Conservation (phyloP, 352 stramenopile genomes). For the Globisporangium irregulare region DNA sequence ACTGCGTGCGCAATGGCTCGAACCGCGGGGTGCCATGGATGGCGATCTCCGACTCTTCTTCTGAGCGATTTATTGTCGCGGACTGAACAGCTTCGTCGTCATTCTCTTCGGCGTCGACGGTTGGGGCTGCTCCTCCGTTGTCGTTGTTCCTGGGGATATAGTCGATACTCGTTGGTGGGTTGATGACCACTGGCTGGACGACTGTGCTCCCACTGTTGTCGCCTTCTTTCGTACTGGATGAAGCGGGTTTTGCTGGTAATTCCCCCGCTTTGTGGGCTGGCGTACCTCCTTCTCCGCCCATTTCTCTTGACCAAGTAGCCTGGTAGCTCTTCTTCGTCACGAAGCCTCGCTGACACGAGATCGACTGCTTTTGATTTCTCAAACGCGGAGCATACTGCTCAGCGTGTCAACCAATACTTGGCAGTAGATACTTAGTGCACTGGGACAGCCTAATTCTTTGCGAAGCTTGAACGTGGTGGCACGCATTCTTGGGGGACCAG, state of each 20-base stretch:
- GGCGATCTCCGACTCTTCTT: background rate
- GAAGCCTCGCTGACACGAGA: background rate
- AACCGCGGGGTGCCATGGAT: constrained; percentile 27
- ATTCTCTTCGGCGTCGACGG: background rate
- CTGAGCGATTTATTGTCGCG: background rate
- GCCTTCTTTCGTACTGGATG: background rate
- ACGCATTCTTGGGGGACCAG: no score
- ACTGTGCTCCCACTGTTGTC: background rate
- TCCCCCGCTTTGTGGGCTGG: background rate
- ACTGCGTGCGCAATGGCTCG: constrained; percentile 50
- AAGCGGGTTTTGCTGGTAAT: background rate
- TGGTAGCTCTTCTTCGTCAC: background rate
- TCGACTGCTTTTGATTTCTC: background rate
- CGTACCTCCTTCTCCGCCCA: background rate
- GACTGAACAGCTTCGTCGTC: background rate
- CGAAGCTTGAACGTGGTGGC: no score
- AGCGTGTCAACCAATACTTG: background rate
- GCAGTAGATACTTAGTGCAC: background rate
- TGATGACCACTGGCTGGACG: background rate
- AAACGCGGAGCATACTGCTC: constrained; percentile 5
- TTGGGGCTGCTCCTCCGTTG: background rate
- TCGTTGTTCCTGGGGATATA: background rate
- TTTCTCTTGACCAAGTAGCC: background rate
- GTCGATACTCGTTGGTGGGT: background rate
- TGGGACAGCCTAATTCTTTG: background rate